Conservation (phyloP, 2,329 filamentous ascomycete genomes). For the Trichophyton benhamiae region DNA sequence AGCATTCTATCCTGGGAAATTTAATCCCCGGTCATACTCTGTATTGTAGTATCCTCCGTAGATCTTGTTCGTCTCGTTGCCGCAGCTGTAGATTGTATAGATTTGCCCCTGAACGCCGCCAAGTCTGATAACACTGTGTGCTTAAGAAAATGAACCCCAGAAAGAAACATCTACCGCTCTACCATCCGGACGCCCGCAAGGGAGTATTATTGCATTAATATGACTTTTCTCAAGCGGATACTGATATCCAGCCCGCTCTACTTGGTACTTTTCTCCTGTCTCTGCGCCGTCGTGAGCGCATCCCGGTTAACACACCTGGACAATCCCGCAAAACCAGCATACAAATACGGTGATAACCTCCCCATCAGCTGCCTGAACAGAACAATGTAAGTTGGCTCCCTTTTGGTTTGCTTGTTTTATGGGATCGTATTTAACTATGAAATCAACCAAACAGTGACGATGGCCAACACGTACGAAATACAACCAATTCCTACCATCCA, state of each 20-base stretch:
- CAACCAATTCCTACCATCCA: background rate
- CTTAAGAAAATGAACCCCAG: background rate
- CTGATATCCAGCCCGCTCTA: background rate
- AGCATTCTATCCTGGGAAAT: background rate
- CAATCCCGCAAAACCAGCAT: slow-evolving; percentile 21
- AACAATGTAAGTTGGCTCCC: slow-evolving; percentile 32
- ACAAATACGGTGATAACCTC: slow-evolving; percentile 38
- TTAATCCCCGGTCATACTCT: background rate
- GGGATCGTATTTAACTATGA: too few species aligned
- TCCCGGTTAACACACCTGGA: slow-evolving; percentile 6
- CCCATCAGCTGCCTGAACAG: slow-evolving; percentile 42
- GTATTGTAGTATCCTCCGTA: background rate
- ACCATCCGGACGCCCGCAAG: background rate
- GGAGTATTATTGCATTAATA: background rate
- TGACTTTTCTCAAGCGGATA: background rate
- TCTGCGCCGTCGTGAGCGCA: background rate
- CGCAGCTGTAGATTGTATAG: background rate
- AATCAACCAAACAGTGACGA: slow-evolving; percentile 54
- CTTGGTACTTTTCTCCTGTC: background rate
- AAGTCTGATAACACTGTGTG: background rate
- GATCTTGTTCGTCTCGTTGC: background rate
- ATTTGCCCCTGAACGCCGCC: background rate
- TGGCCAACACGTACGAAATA: slow-evolving; percentile 55
- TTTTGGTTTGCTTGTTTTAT: too few species aligned
- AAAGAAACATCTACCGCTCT: background rate